Evolutionary conservation across 129 eudicot species (phyloP), one percentile per base, ranked within the genome.

Genomic region (Artemisia annua): DNA sequence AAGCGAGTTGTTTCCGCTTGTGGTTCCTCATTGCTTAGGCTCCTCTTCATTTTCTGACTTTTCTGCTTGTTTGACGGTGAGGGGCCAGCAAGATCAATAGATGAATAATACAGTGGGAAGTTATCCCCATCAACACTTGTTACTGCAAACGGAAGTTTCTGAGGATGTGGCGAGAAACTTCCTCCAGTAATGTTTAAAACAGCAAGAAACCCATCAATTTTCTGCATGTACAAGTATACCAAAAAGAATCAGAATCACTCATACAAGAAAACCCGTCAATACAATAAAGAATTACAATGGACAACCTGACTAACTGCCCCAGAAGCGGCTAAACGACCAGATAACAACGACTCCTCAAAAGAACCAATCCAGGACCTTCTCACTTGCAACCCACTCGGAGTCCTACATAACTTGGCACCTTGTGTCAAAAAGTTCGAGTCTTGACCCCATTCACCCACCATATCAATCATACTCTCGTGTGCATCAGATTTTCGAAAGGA

Each of bases 291-390:
- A 66, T 49, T 2, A 18, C n/a, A 14, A 20, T 48, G 24, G 15
- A 7, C 78, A 58, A 90, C 99, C 99, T 90, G 95, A 72, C 86
- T 88, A 67, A 86, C 82, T 50, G 56, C 83, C 63, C 91, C 87
- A 20, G 93, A 86, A 69, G 97, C 46, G 46, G 46, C 85, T 71
- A 95, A 83, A 39, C 97, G 89, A 79, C 99, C 99, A 10, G 99
- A 95, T 72, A 95, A 81, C 63, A 95, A 85, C 14, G 97, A 95
- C 87, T 95, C 99, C 85, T 95, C 99, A 75, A 95, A 95, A 19
- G 99, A 95, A 69, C 99, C 99, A 72, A 95, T 89, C 84, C 92
- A 82, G 11, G 99, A 90, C 83, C 99, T 85, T 85, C 96, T 90
- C 32, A 86, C 89, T 49, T 96, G 86, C 66, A 90, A 74, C 51